Conservation (phyloP, 2,329 filamentous ascomycete species). For the Fusarium sp. region DNA sequence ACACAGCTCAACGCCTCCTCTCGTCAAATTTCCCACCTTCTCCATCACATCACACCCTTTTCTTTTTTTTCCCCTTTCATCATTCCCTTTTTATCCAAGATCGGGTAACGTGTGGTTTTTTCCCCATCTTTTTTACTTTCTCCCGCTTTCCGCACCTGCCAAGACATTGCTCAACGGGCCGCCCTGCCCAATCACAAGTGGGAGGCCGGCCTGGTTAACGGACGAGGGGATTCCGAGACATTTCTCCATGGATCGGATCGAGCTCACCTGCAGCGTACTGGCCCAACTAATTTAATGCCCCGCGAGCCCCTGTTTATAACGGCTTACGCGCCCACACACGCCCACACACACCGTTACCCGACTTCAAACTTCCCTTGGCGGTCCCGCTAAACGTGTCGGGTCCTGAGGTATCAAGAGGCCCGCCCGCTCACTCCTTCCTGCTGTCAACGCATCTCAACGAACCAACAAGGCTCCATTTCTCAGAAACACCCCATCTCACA, state of each 20-base stretch:
- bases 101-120: not conserved
- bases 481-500: constrained; percentile 17
- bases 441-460: not conserved
- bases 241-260: constrained; percentile 2
- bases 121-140: constrained; percentile 9
- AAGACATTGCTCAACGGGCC: not conserved
- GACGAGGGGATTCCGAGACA: constrained; percentile 8
- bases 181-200: not conserved
- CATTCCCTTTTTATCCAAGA: not conserved
- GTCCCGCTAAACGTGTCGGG: not conserved
- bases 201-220: not conserved
- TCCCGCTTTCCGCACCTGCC: not conserved
- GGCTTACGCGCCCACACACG: not conserved
- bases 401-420: not conserved
- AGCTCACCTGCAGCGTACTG: not conserved
- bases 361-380: not conserved
- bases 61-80: not conserved
- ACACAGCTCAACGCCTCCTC: not conserved
- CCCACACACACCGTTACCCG: not conserved
- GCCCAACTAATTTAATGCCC: constrained; percentile 1
- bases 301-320: not conserved
- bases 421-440: not conserved
- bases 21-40: not conserved
- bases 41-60: not conserved
- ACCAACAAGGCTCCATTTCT: not conserved